phyloP scores from a whole-genome alignment of 164 flowering plant genomes.

The Aristolochia californica region DNA sequence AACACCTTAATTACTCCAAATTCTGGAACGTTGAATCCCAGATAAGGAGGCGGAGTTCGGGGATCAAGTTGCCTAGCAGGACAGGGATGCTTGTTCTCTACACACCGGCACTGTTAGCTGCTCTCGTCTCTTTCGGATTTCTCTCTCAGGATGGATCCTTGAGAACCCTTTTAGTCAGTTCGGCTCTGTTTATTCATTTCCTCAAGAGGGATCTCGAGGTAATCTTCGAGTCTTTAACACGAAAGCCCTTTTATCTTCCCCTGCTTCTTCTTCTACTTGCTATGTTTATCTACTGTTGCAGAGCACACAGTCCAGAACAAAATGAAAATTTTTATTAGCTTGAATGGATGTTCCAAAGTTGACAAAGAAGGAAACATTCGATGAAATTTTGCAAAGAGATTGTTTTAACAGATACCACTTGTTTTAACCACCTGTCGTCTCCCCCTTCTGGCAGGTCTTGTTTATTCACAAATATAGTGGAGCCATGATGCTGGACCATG shows the following conservation, averaged over 20 bases:
- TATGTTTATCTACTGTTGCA: neutral
- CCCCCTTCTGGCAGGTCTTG: constrained; percentile 25
- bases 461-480: constrained; percentile 69
- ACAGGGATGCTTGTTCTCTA: constrained; percentile 44
- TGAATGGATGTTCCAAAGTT: too few relatives aligned
- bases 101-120: constrained; percentile 41
- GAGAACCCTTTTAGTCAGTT: constrained; percentile 29
- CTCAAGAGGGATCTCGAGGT: constrained; percentile 62
- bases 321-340: neutral
- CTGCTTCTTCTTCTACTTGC: neutral
- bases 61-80: constrained; percentile 20
- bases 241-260: neutral
- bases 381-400: neutral
- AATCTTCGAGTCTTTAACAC: too few relatives aligned
- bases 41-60: neutral
- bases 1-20: constrained; percentile 47
- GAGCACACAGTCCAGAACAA: neutral
- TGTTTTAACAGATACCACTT: neutral
- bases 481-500: constrained; percentile 28
- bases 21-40: constrained; percentile 21
- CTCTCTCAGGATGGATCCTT: constrained; percentile 12
- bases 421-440: neutral
- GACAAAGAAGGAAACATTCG: neutral
- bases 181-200: constrained; percentile 52
- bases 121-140: constrained; percentile 15